Evolutionary conservation across 1,139 yeast genomes (phyloP).

Genomic region (Pichia sp.): DNA sequence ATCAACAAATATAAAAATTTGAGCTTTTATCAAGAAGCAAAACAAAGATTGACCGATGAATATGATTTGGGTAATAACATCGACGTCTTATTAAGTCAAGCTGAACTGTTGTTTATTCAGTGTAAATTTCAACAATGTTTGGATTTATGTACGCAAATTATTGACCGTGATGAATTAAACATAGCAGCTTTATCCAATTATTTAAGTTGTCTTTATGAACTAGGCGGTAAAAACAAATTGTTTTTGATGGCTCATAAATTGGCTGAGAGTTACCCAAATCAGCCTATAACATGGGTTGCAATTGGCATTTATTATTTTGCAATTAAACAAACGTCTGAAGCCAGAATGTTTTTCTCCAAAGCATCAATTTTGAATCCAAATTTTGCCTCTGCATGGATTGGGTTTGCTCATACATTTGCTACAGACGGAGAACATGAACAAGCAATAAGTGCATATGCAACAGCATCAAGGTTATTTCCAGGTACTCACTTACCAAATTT

Average conservation of each 20-base stretch:
- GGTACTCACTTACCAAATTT: constrained; percentile 90
- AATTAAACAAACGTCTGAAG: constrained; percentile 68
- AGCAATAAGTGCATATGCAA: constrained; percentile 94
- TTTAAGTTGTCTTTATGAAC: constrained; percentile 77
- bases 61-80: constrained; percentile 62
- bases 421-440: constrained; percentile 98
- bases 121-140: constrained; percentile 77
- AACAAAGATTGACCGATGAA: constrained; percentile 58
- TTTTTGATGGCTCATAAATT: constrained; percentile 78
- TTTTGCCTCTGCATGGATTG: constrained; percentile 96
- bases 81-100: constrained; percentile 63
- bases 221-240: constrained; percentile 75
- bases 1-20: constrained; percentile 68
- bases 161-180: constrained; percentile 59
- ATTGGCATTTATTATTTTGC: constrained; percentile 86
- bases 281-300: constrained; percentile 85
- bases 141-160: constrained; percentile 59
- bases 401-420: constrained; percentile 97
- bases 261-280: constrained; percentile 79
- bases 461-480: constrained; percentile 89
- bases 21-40: constrained; percentile 58
- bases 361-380: constrained; percentile 86
- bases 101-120: constrained; percentile 68
- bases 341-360: constrained; percentile 80
- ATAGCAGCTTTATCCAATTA: constrained; percentile 72